These are phyloP conservation scores for Cafeteria roenbergensis DNA, from an alignment of 108 stramenopile species.

Conservation along the genomic window DNA sequence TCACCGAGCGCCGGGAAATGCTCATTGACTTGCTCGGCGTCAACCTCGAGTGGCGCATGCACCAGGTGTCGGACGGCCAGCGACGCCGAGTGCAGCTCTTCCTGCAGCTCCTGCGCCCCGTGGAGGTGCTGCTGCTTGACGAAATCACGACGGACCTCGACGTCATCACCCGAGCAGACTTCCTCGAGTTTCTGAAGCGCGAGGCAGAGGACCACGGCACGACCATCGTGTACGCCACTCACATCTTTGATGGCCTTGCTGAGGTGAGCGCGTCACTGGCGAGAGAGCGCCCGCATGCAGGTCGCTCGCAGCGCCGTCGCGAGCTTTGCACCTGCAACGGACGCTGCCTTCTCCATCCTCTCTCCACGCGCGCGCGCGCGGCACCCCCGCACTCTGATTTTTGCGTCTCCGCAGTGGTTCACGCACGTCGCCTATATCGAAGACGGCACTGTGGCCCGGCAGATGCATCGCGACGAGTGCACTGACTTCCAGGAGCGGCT, in stretches of 20 bases:
- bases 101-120: slow-evolving; percentile 80
- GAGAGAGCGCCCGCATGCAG: too few relatives aligned
- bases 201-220: slow-evolving; percentile 74
- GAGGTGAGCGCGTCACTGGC: too few relatives aligned
- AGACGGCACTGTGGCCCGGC: neutral
- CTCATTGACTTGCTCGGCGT: slow-evolving; percentile 78
- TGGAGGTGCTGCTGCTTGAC: slow-evolving; percentile 79
- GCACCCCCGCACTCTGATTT: too few relatives aligned
- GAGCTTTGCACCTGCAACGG: too few relatives aligned
- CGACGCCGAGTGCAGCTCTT: slow-evolving; percentile 88
- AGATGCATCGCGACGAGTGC: neutral
- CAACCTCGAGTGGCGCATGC: slow-evolving; percentile 91
- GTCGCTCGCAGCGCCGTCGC: too few relatives aligned
- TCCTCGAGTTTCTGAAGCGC: slow-evolving; percentile 70
- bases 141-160: slow-evolving; percentile 91
- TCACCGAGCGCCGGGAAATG: slow-evolving; percentile 86
- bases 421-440: neutral
- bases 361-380: too few relatives aligned
- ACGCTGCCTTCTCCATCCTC: too few relatives aligned
- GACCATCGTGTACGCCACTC: slow-evolving; percentile 92
- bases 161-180: slow-evolving; percentile 79
- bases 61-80: slow-evolving; percentile 38
- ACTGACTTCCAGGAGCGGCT: neutral
- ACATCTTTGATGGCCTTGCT: slow-evolving; percentile 88
- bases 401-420: too few relatives aligned